Base-by-base conservation (phyloP, 2,329 filamentous ascomycete species). In the Paecilomyces sp. region DNA sequence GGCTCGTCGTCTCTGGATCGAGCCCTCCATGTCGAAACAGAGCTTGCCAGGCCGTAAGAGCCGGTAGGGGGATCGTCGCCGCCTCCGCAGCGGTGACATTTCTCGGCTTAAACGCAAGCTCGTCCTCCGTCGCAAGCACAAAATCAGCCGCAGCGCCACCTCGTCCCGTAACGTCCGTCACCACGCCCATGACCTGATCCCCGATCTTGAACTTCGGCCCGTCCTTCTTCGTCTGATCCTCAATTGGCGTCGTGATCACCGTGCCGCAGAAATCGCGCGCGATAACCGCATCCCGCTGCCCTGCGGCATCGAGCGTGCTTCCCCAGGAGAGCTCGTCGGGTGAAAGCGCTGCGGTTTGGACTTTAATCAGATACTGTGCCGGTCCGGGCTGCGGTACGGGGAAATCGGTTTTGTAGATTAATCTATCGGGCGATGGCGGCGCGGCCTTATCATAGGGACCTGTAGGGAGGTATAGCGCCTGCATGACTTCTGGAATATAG, bases 111-210 rank as follows among this genome's bases (percentile, higher is more conserved):
- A 68, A 65, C 12, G 74, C 69, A 25, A 79, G 60, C 61, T 79
- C 75, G 8, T 66, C 60, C 60, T 78, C 75, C 2, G 66, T 66
- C 1, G 71, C 75, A 11, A 78, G 58, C 4, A 70, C 67, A 51
- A 75, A 77, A 55, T 78, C 75, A 3, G 77, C 76, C 1, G 76
- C 76, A 3, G 72, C 76, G 8, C 77, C 77, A 54, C 77, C 74
- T 11, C 74, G 67, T 1, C 66, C 66, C 31, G 59, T 74, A 71
- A 51, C 70, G n/a, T 47, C 41, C 41, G 41, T 72, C 5, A 77
- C 59, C 8, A 79, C 63, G 0, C 72, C 77, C 58, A 74, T 74
- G 9, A 79, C 74, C 47, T 67, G 61, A 56, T 79, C 77, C 1
- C 71, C 74, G 13, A 77, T 67, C 61, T 73, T 74, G 64, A 75